Percentiles rank a stretch among this genome's conserved stretches.
Conservation (phyloP, 345 rosid species). For the Lepidium africanum region DNA sequence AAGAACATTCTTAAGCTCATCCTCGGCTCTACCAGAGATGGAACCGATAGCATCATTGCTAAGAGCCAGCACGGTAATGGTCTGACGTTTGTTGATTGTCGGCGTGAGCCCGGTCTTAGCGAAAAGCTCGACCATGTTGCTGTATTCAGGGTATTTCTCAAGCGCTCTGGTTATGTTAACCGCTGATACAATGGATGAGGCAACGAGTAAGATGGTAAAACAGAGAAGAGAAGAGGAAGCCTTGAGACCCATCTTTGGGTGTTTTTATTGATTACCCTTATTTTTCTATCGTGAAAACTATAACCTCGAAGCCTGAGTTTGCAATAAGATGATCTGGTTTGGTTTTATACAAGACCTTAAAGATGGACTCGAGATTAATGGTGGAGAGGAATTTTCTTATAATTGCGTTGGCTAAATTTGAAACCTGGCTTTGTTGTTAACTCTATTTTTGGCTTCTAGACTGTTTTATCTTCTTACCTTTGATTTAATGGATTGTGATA, state of each 20-base stretch:
- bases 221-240: slow-evolving; percentile 25
- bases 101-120: slow-evolving; percentile 28
- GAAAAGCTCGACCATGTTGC: slow-evolving; percentile 34
- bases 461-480: slow-evolving; percentile 2
- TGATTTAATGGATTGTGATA: neutral
- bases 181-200: slow-evolving; percentile 27
- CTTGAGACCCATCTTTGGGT: slow-evolving; percentile 30
- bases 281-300: neutral
- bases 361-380: slow-evolving; percentile 9
- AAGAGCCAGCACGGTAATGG: slow-evolving; percentile 49
- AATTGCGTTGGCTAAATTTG: slow-evolving; percentile 21
- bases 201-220: slow-evolving; percentile 23
- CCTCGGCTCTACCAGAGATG: slow-evolving; percentile 30
- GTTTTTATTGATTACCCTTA: neutral
- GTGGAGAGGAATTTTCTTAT: slow-evolving; percentile 16
- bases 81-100: slow-evolving; percentile 31
- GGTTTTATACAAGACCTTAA: slow-evolving; percentile 10
- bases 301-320: slow-evolving; percentile 21
- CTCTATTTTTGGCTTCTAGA: slow-evolving; percentile 17
- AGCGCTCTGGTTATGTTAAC: slow-evolving; percentile 43
- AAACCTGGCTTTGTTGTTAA: slow-evolving; percentile 1
- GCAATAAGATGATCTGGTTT: neutral
- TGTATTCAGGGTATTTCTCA: slow-evolving; percentile 34
- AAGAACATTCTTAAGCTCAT: slow-evolving; percentile 37
- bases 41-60: slow-evolving; percentile 33